A percentile compares a stretch with the other conserved stretches of the same genome.
These are phyloP conservation scores for Anthoceros angustus DNA, from an alignment of 225 moss, liverwort and hornwort species.

Conservation along the genomic window DNA sequence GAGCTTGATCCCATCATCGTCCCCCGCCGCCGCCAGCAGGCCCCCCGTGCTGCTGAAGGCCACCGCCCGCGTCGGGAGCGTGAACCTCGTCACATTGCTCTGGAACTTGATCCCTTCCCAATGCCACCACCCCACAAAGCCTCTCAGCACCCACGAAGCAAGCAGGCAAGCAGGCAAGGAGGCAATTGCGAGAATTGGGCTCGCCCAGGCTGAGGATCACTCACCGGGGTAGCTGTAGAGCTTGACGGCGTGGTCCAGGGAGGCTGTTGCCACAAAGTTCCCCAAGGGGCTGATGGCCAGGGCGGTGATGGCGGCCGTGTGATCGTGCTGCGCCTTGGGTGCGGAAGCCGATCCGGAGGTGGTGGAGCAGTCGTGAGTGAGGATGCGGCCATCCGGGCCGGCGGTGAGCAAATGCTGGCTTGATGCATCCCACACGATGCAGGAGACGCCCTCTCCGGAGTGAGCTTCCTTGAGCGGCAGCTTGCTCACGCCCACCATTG, in stretches of 20 bases:
- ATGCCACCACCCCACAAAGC: background rate
- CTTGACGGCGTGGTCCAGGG: conserved; percentile 26
- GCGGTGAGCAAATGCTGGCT: conserved; percentile 23
- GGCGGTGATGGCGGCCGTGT: conserved; percentile 24
- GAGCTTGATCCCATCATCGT: conserved; percentile 23
- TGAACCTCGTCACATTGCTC: conserved; percentile 27
- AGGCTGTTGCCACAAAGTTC: conserved; percentile 21
- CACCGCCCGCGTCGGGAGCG: conserved; percentile 26
- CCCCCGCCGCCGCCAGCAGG: conserved; percentile 28
- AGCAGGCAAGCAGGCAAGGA: background rate
- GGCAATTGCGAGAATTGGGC: background rate
- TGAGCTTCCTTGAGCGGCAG: conserved; percentile 25
- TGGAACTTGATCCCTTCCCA: conserved; percentile 21
- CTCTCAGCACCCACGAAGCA: background rate
- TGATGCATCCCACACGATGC: conserved; percentile 21
- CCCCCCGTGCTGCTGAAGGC: conserved; percentile 38
- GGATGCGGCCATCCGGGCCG: conserved; percentile 21
- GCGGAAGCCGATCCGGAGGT: conserved; percentile 6
- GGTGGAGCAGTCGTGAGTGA: conserved; percentile 14
- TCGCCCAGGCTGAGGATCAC: background rate
- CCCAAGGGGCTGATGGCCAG: conserved; percentile 24
- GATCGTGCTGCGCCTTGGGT: conserved; percentile 13
- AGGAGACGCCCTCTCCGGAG: conserved; percentile 17
- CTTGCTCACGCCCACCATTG: conserved; percentile 10
- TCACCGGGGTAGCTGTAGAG: conserved; percentile 30